Conservation (phyloP, 495 filamentous ascomycete species). For the Penicillium cataractarum region DNA sequence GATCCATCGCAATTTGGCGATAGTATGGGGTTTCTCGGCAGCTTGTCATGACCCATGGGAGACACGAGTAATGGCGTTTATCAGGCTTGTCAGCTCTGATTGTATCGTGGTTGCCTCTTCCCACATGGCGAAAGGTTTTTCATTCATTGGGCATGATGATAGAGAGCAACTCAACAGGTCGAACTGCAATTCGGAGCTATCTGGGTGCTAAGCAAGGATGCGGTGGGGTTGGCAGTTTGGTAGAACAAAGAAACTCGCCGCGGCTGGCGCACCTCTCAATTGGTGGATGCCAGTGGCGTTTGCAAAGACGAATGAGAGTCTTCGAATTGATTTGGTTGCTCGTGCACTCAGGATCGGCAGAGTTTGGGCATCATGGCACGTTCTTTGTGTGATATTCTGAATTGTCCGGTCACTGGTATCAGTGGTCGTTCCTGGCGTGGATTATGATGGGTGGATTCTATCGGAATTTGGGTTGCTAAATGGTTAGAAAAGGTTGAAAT, state of each 20-base stretch:
- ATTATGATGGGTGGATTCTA: background rate
- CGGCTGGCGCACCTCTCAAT: background rate
- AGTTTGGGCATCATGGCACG: background rate
- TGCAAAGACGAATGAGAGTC: background rate
- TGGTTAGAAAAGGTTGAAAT: background rate
- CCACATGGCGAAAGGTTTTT: background rate
- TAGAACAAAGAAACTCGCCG: slow-evolving; percentile 22
- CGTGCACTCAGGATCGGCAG: background rate
- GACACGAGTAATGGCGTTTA: background rate
- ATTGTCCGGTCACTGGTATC: background rate
- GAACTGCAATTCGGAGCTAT: slow-evolving; percentile 1
- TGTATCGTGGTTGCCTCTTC: background rate
- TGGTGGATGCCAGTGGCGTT: slow-evolving; percentile 11
- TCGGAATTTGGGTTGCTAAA: background rate
- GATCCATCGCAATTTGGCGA: background rate
- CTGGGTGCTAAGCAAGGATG: slow-evolving; percentile 5
- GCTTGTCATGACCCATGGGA: background rate
- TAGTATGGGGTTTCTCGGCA: background rate
- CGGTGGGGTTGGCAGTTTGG: slow-evolving; percentile 7
- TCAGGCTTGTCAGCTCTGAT: background rate
- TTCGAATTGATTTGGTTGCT: background rate
- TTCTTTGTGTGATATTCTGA: background rate
- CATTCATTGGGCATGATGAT: background rate
- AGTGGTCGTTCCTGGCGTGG: background rate
- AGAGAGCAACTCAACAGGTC: background rate